These are phyloP conservation scores for Blastobotrys petasosporus DNA, from an alignment of 1,139 yeast genomes.

Conservation along the genomic window DNA sequence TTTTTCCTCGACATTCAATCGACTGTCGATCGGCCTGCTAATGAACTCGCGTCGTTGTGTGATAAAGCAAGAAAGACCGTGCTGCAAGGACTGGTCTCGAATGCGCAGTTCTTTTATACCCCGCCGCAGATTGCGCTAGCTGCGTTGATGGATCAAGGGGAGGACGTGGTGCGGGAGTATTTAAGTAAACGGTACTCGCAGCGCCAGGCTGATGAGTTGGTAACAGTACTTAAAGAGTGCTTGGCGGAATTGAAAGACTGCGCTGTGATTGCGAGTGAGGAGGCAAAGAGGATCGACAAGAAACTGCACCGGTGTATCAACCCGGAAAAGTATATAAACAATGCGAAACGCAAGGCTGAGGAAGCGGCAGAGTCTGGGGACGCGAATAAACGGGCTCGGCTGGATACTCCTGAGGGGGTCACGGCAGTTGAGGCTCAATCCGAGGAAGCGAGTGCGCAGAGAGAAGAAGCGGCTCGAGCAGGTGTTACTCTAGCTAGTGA, in stretches of 20 bases:
- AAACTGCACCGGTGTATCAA: constrained; percentile 30
- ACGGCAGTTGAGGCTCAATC: too few relatives aligned
- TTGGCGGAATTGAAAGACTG: constrained; percentile 17
- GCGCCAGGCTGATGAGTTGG: constrained; percentile 16
- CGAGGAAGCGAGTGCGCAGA: too few relatives aligned
- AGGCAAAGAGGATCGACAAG: constrained; percentile 31
- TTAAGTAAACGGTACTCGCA: constrained; percentile 40
- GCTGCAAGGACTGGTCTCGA: constrained; percentile 63
- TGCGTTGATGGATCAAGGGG: constrained; percentile 56
- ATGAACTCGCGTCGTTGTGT: constrained; percentile 40
- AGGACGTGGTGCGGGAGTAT: constrained; percentile 59
- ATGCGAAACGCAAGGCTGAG: constrained; percentile 15
- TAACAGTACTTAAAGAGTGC: constrained; percentile 23
- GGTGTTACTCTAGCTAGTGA: too few relatives aligned
- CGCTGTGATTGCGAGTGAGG: constrained; percentile 22
- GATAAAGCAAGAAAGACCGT: constrained; percentile 64
- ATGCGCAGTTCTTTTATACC: constrained; percentile 68
- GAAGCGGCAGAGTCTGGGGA: constrained; percentile 1
- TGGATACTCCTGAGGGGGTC: too few relatives aligned
- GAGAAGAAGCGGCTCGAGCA: too few relatives aligned
- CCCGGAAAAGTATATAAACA: constrained; percentile 21
- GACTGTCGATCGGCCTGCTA: constrained; percentile 29
- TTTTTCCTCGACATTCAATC: constrained; percentile 84
- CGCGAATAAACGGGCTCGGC: too few relatives aligned
- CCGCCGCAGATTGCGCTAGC: constrained; percentile 97